These are phyloP conservation scores for Fusarium sp. DNA, from an alignment of 2,329 filamentous ascomycete genomes.

Conservation along the genomic window DNA sequence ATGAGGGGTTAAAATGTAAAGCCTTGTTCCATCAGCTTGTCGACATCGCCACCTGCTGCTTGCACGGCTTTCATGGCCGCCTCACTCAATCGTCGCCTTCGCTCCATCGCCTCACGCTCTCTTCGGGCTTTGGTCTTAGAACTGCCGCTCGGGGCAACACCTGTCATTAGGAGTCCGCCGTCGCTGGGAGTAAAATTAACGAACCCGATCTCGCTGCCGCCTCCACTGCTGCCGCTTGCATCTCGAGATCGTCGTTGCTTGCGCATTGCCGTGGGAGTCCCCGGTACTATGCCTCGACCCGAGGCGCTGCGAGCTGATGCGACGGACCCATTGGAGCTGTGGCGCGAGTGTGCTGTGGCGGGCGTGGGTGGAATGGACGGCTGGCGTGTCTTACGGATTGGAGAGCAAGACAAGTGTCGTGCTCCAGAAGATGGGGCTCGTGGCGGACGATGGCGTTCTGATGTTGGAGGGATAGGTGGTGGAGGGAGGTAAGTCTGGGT, in stretches of 20 bases:
- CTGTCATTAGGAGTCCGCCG: slow-evolving; percentile 80
- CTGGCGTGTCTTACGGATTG: slow-evolving; percentile 55
- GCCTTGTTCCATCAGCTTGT: slow-evolving; percentile 61
- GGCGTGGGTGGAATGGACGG: slow-evolving; percentile 55
- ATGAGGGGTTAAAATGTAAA: slow-evolving; percentile 51
- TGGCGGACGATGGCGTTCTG: slow-evolving; percentile 57
- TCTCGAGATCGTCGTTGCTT: slow-evolving; percentile 53
- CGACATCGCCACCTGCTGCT: slow-evolving; percentile 75
- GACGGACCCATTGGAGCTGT: slow-evolving; percentile 52
- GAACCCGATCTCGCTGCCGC: slow-evolving; percentile 65
- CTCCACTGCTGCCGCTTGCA: slow-evolving; percentile 43
- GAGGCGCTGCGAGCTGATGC: slow-evolving; percentile 50
- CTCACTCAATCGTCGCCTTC: slow-evolving; percentile 73
- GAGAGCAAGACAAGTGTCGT: slow-evolving; percentile 54
- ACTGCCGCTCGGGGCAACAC: slow-evolving; percentile 90
- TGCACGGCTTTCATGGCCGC: slow-evolving; percentile 74
- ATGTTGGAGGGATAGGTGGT: slow-evolving; percentile 42
- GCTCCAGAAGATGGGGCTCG: slow-evolving; percentile 65
- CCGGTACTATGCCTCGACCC: slow-evolving; percentile 49
- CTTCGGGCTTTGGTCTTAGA: slow-evolving; percentile 94
- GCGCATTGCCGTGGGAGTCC: slow-evolving; percentile 52
- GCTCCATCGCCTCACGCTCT: slow-evolving; percentile 87
- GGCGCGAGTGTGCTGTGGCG: slow-evolving; percentile 48
- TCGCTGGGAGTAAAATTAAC: slow-evolving; percentile 92
- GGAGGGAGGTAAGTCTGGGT: slow-evolving; percentile 50